Evolutionary conservation across 2,329 filamentous ascomycete genomes (phyloP), one percentile per base, ranked within the genome.

Genomic region (Claviceps cyperi): DNA sequence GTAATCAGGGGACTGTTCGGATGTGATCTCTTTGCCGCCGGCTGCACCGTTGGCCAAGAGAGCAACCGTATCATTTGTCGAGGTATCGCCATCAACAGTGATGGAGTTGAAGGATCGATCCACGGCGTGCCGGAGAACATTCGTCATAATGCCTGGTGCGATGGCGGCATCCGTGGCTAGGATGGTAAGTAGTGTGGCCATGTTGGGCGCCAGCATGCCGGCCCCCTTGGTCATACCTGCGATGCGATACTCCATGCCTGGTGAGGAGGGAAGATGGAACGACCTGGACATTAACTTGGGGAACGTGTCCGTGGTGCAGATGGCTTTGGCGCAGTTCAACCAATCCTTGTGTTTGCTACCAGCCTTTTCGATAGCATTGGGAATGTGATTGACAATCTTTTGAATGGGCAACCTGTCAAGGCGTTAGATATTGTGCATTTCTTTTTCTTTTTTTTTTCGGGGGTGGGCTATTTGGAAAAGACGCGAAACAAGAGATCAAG

Each of bases 181-280:
- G 53, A 97, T 84, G 49, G 87, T 89, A 37, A 98, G 80, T 36
- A 97, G 78, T 1, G 92, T 98, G 32, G 89, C 92, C 90, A 98
- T 95, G 72, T 98, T 97, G 46, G 92, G 92, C 63, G 96, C 90
- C 65, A 98, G 95, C 92, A 98, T 98, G 62, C 92, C 92, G 5
- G 92, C 92, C 51, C 92, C 92, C 72, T 98, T 98, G 61, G 91
- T 94, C 80, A 94, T 94, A 58, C 92, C 92, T 13, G 87, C 89
- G 47, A 98, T 84, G 58, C 78, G 77, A 70, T 95, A 98, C 64
- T 84, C 81, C 47, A 80, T 73, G 17, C 74, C 74, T 0, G 86
- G 80, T 4, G 86, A 85, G 1, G 86, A 90, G 4, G 92, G 90
- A 35, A 98, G 79, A 28, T 74, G 81, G 68, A 97, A 98, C 14